A percentile compares a stretch with the other conserved stretches of the same genome.
phyloP scores from a whole-genome alignment of 768 basidiomycete genomes.

The Coprinopsis cinerea region DNA sequence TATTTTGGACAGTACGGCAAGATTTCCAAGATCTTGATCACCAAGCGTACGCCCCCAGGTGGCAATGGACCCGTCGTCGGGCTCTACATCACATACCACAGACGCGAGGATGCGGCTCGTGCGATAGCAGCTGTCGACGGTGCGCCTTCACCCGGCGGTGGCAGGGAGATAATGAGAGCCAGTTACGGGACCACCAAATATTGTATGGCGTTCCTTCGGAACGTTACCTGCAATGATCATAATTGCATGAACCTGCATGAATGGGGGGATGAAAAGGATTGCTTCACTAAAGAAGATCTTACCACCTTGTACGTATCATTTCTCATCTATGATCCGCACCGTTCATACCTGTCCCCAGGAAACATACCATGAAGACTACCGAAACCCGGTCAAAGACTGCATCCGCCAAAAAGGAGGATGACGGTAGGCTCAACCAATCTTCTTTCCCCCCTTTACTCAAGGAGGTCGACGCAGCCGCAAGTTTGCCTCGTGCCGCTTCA shows the following conservation, averaged over 20 bases:
- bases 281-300: constrained; percentile 94
- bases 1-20: constrained; percentile 99
- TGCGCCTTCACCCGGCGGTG: constrained; percentile 82
- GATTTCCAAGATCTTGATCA: constrained; percentile 90
- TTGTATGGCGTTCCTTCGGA: constrained; percentile 91
- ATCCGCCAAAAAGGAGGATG: constrained; percentile 59
- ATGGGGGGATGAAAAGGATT: constrained; percentile 98
- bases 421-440: constrained; percentile 27
- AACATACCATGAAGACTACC: constrained; percentile 89
- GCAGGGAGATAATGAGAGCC: constrained; percentile 84
- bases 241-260: constrained; percentile 95
- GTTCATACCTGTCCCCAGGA: constrained; percentile 38
- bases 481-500: constrained; percentile 63
- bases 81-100: constrained; percentile 94
- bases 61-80: constrained; percentile 74
- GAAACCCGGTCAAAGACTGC: constrained; percentile 57
- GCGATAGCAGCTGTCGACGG: constrained; percentile 94
- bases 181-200: constrained; percentile 97
- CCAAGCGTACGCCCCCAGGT: constrained; percentile 79
- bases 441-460: constrained; percentile 10
- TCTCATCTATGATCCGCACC: constrained; percentile 1
- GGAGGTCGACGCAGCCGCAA: constrained; percentile 26
- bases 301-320: constrained; percentile 66
- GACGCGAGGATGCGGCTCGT: constrained; percentile 90
- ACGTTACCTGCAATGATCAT: constrained; percentile 76